Base-by-base conservation (phyloP, 139 green algal species). In the Marvania coccoides region DNA sequence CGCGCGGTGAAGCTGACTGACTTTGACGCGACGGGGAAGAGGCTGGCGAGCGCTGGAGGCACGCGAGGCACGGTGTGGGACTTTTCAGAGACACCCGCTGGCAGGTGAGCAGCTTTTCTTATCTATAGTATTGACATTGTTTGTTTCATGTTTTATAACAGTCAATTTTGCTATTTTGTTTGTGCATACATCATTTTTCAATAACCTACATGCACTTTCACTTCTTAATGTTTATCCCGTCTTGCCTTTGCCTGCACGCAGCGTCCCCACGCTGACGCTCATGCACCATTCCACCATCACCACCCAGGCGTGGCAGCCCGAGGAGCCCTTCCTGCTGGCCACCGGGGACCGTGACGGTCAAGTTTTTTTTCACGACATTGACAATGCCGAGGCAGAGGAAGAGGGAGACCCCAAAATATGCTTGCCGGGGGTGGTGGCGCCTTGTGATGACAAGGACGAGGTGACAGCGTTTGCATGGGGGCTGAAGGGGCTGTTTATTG, bases 281-380 rank as follows among this genome's bases (percentile, higher is more conserved):
- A 58, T 57, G 2, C 69, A 75, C 57, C 51, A 19, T 19, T 45
- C 28, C 5, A 8, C 8, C 45, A 65, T 75, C 19, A 64, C 69
- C 13, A 68, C 56, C 68, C 67, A 61, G 46, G 48, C 58, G 13
- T 75, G 69, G 69, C 69, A 75, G 57, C 69, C 69, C 0, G 69
- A 70, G 28, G 35, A 12, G 1, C 26, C 29, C 29, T 65, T 59
- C 48, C 12, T 48, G 42, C 58, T 74, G 28, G 69, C 60, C 46
- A 69, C 69, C 3, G 69, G 28, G 3, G 60, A 28, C 59, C 55
- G 40, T 34, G 69, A 75, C 30, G 69, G 69, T 15, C 57, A 46
- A 10, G 4, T 75, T 12, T 42, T 58, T 2, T 12, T 75, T 15
- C 55, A 70, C 47, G 69, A 68, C 4, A 19, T 64, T 33, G 34